Evolutionary conservation across 192 early-diverging fungal genomes (phyloP).

Genomic region (Entomortierella lignicola): DNA sequence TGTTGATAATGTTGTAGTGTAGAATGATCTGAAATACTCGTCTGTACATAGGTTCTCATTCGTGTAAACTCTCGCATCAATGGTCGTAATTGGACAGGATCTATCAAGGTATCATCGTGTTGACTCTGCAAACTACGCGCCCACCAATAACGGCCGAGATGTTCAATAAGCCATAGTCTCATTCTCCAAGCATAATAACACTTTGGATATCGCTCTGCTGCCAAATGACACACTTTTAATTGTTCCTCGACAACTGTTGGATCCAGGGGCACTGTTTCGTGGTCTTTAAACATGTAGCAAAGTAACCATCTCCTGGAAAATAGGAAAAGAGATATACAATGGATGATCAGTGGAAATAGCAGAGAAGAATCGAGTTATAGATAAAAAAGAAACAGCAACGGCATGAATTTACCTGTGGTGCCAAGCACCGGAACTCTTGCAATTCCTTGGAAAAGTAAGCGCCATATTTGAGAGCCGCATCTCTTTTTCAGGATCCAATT

Average conservation of each 20-base stretch:
- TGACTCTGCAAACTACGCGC: background rate
- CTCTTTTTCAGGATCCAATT: constrained; percentile 47
- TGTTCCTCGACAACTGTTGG: constrained; percentile 34
- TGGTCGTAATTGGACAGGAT: constrained; percentile 3
- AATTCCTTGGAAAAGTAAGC: constrained; percentile 62
- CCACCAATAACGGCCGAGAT: constrained; percentile 16
- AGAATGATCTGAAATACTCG: constrained; percentile 63
- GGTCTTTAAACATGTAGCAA: constrained; percentile 16
- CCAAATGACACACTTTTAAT: constrained; percentile 35
- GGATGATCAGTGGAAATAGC: too few species aligned
- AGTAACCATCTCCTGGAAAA: constrained; percentile 37
- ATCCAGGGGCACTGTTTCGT: constrained; percentile 5
- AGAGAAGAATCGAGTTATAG: too few species aligned
- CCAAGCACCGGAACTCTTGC: constrained; percentile 63
- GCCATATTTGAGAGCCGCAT: constrained; percentile 57
- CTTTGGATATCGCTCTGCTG: constrained; percentile 59
- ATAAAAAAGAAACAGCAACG: too few species aligned
- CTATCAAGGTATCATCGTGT: background rate
- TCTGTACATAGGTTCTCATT: constrained; percentile 48
- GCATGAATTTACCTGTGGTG: constrained; percentile 57
- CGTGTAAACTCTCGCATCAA: constrained; percentile 40
- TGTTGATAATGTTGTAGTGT: constrained; percentile 58
- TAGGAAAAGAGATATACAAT: background rate
- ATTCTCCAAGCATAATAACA: constrained; percentile 67
- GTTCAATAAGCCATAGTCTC: constrained; percentile 59